Conservation (phyloP, 257 asterid genomes). For the Fraxinus anomala region DNA sequence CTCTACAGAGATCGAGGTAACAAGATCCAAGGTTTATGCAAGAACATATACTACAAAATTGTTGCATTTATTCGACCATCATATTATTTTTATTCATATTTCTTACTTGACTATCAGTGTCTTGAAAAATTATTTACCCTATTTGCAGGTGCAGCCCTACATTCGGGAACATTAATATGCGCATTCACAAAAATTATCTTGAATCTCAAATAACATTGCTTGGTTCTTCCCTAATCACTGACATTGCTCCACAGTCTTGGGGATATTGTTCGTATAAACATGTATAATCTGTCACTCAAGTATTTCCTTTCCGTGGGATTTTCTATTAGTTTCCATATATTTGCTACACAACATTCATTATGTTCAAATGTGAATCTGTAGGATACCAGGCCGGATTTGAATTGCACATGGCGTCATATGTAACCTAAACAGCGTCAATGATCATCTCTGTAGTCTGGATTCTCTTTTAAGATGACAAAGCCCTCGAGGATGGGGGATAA, state of each 20-base stretch:
- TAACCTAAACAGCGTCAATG: constrained; percentile 26
- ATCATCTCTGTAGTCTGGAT: constrained; percentile 81
- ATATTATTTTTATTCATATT: too few species aligned
- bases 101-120: too few species aligned
- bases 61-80: too few species aligned
- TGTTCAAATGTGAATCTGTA: background rate
- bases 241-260: background rate
- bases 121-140: too few species aligned
- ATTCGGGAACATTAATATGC: too few species aligned
- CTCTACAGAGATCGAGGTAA: too few species aligned
- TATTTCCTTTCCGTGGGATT: background rate
- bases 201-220: too few species aligned
- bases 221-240: background rate
- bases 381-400: background rate
- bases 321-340: background rate
- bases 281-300: background rate
- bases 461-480: constrained; percentile 84
- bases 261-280: background rate
- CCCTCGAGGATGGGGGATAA: constrained; percentile 93
- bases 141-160: too few species aligned
- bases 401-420: background rate
- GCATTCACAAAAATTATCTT: too few species aligned
- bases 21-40: too few species aligned
- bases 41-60: too few species aligned
- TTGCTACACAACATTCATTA: too few species aligned